Evolutionary conservation across 768 basidiomycete species (phyloP).

Genomic region (Panaeolus cyanescens): DNA sequence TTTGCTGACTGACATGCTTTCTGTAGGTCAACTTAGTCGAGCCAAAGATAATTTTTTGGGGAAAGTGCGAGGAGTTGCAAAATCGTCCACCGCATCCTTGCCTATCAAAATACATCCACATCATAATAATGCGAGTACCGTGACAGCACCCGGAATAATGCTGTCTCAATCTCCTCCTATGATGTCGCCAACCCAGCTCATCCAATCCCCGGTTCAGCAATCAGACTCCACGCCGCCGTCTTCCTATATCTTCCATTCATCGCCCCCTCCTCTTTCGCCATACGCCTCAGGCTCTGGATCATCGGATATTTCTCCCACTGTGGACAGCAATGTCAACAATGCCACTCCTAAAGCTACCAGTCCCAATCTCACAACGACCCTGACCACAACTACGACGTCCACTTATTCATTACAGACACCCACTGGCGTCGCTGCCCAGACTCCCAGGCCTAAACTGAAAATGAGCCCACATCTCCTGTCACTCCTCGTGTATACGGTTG

Average conservation of each 20-base stretch:
- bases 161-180: neutral
- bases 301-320: neutral
- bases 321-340: neutral
- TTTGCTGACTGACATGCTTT: neutral
- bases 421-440: neutral
- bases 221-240: neutral
- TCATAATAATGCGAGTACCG: neutral
- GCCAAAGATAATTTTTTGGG: conserved; percentile 29
- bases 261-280: conserved; percentile 6
- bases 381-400: neutral
- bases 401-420: neutral
- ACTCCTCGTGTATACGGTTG: conserved; percentile 94
- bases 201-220: neutral
- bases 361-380: too few species aligned
- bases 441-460: conserved; percentile 50
- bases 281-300: neutral
- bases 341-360: neutral
- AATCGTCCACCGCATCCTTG: conserved; percentile 5
- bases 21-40: conserved; percentile 33
- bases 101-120: neutral
- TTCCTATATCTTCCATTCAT: neutral
- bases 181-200: neutral
- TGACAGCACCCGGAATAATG: neutral
- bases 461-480: conserved; percentile 75
- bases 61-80: conserved; percentile 17